Evolutionary conservation across 768 basidiomycete species (phyloP), one percentile per base, ranked within the genome.

Genomic region (Collybia nuda): DNA sequence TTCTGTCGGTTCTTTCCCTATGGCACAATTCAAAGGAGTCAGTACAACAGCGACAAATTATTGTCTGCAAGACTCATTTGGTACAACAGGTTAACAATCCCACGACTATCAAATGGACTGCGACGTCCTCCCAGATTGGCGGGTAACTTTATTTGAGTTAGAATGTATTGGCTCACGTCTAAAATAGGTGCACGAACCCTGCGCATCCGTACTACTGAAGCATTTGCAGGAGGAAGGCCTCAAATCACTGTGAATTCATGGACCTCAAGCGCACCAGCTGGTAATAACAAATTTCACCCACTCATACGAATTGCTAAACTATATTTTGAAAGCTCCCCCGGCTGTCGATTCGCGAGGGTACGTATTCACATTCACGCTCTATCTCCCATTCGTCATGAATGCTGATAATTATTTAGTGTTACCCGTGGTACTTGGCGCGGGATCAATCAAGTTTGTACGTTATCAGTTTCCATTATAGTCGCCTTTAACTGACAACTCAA

Each of bases 361-460:
- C 17, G 42, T 58, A 62, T 53, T 18, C n/a, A 7, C 21, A 44
- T 9, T 23, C 24, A 26, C 24, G 3, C 3, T 26, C 24, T 26
- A 4, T 9, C 21, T 21, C 46, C 3, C 17, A 21, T 22, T n/a
- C 6, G 18, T 2, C 26, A 40, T 28, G 21, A 21, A 36, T 32
- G 21, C 18, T 58, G 5, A 44, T 26, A 41, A 19, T 44, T n/a
- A 9, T 28, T 45, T 12, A 73, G 74, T 40, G 71, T 79, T 35
- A 77, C 76, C 43, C 73, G 76, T 48, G 76, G 77, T 14, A 78
- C 76, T 19, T 79, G 75, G 75, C 71, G 77, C 32, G 76, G 77
- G 12, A 40, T 72, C 23, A 77, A 76, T 47, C 66, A 73, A 67
- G 63, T 73, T 43, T 77, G 73, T 72, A 48, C 63, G 69, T 63